Evolutionary conservation across 352 stramenopile genomes (phyloP), one percentile per base, ranked within the genome.

Genomic region (Peronosclerospora sorghi): DNA sequence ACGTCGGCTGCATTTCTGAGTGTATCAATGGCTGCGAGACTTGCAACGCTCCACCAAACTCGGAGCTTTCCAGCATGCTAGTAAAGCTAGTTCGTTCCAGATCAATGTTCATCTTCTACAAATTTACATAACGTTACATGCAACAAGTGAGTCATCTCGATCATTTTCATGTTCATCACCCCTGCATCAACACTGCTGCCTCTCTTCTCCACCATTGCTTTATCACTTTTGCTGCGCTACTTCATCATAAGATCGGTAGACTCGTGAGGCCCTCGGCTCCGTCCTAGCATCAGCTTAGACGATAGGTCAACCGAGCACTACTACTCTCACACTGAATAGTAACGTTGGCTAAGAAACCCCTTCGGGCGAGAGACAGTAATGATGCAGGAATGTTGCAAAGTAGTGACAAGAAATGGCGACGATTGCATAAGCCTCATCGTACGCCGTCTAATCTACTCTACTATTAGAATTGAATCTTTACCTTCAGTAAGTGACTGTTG

Each of bases 41-140:
- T 56, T 53, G 58, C 35, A 65, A 27, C 20, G 35, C 27, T 49
- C 44, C 48, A 15, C 54, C 54, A 39, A 64, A 67, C 42, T 63
- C 51, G 8, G 59, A 18, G 27, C 48, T 29, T 1, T 65, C 55
- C 51, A 68, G 41, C 48, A 69, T 32, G 24, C 41, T 65, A 10
- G 38, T 53, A 32, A 69, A 69, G 47, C 42, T 61, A 7, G 47
- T 19, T 44, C 29, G 51, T 41, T 69, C 55, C 59, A 69, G 59
- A 39, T 69, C 58, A 45, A 65, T 42, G 55, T 69, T 69, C 59
- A 69, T 65, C 35, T 41, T 65, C 51, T 65, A 61, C 44, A 59
- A 41, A 23, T 51, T 41, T 32, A 39, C 47, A 66, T 10, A 26
- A 26, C 21, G 21, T 26, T 26, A 62, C 27, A 48, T 46, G 51